Evolutionary conservation across 148 eudicot genomes (phyloP), one percentile per base, ranked within the genome.

Genomic region (Salicornia ramosissima): DNA sequence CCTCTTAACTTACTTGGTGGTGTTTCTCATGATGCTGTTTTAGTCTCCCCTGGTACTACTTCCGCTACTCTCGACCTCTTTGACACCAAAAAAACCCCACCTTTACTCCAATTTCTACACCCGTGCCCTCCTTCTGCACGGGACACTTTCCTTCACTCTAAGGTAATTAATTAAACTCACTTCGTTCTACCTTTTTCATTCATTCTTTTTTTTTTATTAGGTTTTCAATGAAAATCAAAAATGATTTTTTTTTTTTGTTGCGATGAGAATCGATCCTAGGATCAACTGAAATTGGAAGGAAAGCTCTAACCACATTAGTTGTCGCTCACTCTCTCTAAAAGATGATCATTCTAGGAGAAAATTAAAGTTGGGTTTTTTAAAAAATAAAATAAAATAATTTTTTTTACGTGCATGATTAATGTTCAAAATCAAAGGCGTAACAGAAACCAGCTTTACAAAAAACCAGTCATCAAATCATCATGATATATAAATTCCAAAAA

Each of bases 11-110:
- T 69, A 60, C 28, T 70, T 28, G 65, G 67, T 25, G 50, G 21
- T 60, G 46, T 26, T 24, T 22, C 18, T 59, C 33, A 62, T 40
- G 21, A 15, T n/a, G 59, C 10, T 49, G 39, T 55, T 57, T 22
- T 73, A 73, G 65, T 73, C 57, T 45, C 76, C 24, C 25, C 24
- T 5, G 60, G 43, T 8, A 54, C 54, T 8, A 54, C 54, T 9
- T 73, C 73, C 21, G 22, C 62, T 25, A 75, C 74, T 3, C 78
- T 75, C 24, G 69, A 75, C 45, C 74, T 75, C 29, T 75, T 75
- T 30, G 29, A 25, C 2, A 52, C 43, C 49, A 22, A 54, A 43
- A 45, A 69, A 31, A 53, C 78, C 54, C 49, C 57, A 24, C 65
- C 69, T 69, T 34, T 25, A 25, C 54, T 39, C 54, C 12, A 75